Conservation (phyloP, 2,329 filamentous ascomycete genomes). For the Botryotinia globosa region DNA sequence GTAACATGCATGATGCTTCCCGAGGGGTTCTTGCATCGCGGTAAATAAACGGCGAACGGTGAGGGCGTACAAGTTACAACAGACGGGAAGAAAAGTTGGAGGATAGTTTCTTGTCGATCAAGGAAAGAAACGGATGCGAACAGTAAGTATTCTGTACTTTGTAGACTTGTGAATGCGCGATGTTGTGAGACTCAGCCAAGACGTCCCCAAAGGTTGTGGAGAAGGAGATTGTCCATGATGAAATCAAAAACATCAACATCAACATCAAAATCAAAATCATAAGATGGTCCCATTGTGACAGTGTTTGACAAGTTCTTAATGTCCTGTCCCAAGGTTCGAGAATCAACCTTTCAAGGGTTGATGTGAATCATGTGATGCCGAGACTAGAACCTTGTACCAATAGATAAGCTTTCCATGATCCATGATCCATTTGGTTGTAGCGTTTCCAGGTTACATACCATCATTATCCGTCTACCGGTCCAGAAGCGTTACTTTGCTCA, state of each 20-base stretch:
- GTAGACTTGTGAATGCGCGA: not conserved
- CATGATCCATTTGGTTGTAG: not conserved
- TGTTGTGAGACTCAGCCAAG: not conserved
- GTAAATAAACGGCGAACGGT: not conserved
- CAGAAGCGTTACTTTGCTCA: not conserved
- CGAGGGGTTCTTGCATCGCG: slow-evolving; percentile 10
- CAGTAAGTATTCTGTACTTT: not conserved
- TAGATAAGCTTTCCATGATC: slow-evolving; percentile 19
- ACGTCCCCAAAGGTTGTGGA: not conserved
- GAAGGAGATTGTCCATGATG: not conserved
- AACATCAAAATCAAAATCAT: too few species aligned
- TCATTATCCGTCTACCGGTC: slow-evolving; percentile 2
- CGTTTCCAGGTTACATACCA: too few species aligned
- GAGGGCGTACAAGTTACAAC: not conserved
- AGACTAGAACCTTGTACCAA: slow-evolving; percentile 13
- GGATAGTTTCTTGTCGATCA: slow-evolving; percentile 10
- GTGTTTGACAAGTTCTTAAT: not conserved
- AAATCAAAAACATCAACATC: not conserved
- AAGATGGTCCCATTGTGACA: not conserved
- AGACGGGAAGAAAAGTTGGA: not conserved
- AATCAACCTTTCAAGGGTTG: not conserved
- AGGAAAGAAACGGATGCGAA: not conserved
- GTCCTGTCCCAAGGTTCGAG: not conserved
- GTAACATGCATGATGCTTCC: slow-evolving; percentile 8
- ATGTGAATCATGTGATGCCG: too few species aligned